These are phyloP conservation scores for Solanum sejunctum DNA, from an alignment of 257 asterid species.

Conservation along the genomic window DNA sequence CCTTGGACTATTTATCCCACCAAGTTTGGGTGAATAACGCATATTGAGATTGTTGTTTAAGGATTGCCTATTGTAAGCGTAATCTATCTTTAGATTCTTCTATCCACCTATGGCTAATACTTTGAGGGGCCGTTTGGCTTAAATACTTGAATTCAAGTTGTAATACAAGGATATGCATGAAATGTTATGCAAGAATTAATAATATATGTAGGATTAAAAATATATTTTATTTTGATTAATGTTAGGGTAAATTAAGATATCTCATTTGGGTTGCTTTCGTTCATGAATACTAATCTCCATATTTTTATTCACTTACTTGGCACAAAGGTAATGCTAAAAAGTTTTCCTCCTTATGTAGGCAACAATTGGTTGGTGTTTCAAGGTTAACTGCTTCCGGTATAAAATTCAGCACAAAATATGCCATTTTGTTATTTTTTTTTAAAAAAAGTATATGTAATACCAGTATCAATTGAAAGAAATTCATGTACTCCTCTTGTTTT, in stretches of 20 bases:
- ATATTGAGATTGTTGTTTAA: not conserved
- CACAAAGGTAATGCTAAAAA: not conserved
- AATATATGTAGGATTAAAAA: not conserved
- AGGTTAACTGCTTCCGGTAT: not conserved
- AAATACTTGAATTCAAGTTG: not conserved
- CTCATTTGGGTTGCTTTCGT: not conserved
- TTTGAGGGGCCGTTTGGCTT: not conserved
- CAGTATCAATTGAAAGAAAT: no score
- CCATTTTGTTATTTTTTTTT: not conserved
- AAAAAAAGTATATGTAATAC: no score
- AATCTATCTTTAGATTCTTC: not conserved
- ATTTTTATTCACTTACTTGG: not conserved
- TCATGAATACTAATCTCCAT: not conserved
- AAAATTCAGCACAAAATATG: not conserved
- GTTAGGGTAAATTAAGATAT: not conserved
- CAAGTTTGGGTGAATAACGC: not conserved
- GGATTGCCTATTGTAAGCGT: not conserved
- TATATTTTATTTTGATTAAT: not conserved
- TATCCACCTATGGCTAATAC: not conserved
- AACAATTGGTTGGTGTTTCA: not conserved
- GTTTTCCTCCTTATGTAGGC: not conserved
- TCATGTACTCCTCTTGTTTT: no score
- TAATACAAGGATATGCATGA: not conserved
- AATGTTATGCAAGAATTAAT: not conserved
- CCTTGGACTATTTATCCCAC: not conserved